A percentile compares a stretch with the other conserved stretches of the same genome.
Conservation (phyloP, 768 basidiomycete species). For the Russula virescens region DNA sequence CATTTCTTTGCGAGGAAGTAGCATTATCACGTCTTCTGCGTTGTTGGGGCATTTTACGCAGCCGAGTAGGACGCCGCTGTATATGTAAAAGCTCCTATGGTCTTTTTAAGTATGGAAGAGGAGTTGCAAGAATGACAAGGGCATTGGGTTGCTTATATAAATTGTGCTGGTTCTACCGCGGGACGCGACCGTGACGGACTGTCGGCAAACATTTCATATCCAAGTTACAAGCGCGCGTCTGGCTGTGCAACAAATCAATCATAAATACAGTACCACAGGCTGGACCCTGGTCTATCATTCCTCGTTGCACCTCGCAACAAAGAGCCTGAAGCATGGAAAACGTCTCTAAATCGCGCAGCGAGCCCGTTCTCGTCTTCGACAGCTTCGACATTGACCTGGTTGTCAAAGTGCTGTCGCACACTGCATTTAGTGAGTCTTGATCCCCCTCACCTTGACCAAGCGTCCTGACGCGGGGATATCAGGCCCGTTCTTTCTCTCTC, state of each 20-base stretch:
- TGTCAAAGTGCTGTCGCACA: constrained; percentile 72
- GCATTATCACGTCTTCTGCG: constrained; percentile 16
- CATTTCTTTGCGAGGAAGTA: background rate
- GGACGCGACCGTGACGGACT: background rate
- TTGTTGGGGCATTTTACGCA: constrained; percentile 18
- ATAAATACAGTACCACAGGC: background rate
- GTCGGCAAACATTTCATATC: background rate
- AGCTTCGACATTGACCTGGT: constrained; percentile 70
- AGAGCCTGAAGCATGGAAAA: background rate
- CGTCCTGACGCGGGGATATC: constrained; percentile 2
- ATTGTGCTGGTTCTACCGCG: too few species aligned
- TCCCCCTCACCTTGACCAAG: background rate
- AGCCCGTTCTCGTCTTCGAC: constrained; percentile 50
- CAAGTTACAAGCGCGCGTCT: too few species aligned
- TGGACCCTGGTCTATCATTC: background rate
- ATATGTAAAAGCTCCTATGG: too few species aligned
- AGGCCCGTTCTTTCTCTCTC: constrained; percentile 83
- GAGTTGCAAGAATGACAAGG: too few species aligned
- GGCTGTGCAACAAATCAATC: too few species aligned
- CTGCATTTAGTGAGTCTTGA: constrained; percentile 64
- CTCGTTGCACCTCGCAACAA: background rate
- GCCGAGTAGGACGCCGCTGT: too few species aligned
- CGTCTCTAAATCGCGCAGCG: background rate
- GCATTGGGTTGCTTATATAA: too few species aligned
- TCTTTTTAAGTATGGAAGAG: too few species aligned